Evolutionary conservation across 106 monocot species (phyloP).

Genomic region (Gastrodia elata): DNA sequence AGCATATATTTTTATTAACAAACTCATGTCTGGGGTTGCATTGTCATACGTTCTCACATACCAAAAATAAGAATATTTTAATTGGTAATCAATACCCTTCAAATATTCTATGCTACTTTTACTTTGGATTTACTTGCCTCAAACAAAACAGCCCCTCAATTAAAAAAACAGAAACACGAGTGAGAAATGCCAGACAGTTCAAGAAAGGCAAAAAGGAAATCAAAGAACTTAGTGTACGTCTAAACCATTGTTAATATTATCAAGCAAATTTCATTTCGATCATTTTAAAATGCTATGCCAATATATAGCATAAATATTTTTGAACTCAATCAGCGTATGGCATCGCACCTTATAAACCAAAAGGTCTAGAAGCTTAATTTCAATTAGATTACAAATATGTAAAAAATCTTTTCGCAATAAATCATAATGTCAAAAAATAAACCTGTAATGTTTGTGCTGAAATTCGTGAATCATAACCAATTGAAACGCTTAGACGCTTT

Average conservation of each 20-base stretch:
- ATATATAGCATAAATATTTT: not conserved
- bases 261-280: not conserved
- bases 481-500: slow-evolving; percentile 57
- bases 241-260: not conserved
- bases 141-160: too few relatives aligned
- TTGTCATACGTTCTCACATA: too few relatives aligned
- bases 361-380: not conserved
- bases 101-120: too few relatives aligned
- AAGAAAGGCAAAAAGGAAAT: not conserved
- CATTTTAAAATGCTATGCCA: not conserved
- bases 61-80: too few relatives aligned
- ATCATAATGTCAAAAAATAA: not conserved
- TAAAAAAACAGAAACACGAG: too few relatives aligned
- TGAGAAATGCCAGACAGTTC: not conserved
- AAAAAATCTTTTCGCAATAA: not conserved
- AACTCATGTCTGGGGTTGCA: too few relatives aligned
- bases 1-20: too few relatives aligned
- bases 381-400: not conserved
- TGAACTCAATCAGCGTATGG: not conserved
- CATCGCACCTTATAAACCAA: not conserved
- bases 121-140: too few relatives aligned
- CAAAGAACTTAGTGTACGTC: not conserved
- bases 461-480: slow-evolving; percentile 92
- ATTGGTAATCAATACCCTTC: too few relatives aligned
- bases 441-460: slow-evolving; percentile 87